These are phyloP conservation scores for Ananas comosus DNA, from an alignment of 176 grass and related monocot species.

Conservation along the genomic window DNA sequence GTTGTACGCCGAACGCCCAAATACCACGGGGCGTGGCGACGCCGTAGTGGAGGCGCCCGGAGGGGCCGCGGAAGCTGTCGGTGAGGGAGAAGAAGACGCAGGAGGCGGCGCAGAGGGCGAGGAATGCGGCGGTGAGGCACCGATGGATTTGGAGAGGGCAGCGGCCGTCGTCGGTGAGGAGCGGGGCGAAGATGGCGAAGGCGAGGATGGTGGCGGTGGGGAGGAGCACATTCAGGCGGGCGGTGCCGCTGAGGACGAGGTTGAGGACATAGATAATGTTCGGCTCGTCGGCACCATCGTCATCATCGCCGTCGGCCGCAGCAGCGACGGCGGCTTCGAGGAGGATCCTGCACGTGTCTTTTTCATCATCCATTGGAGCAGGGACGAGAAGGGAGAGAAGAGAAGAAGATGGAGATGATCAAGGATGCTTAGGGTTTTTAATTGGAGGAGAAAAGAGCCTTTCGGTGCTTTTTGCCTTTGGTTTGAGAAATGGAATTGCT, in stretches of 20 bases:
- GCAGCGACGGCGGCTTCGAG: slow-evolving; percentile 19
- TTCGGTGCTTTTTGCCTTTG: slow-evolving; percentile 14
- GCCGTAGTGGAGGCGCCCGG: slow-evolving; percentile 57
- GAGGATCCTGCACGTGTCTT: slow-evolving; percentile 59
- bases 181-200: slow-evolving; percentile 78
- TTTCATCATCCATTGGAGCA: slow-evolving; percentile 29
- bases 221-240: slow-evolving; percentile 82
- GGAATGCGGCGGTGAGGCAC: slow-evolving; percentile 35
- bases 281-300: slow-evolving; percentile 29
- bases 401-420: not conserved
- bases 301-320: not conserved
- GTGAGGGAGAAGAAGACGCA: slow-evolving; percentile 95
- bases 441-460: slow-evolving; percentile 13
- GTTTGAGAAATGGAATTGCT: slow-evolving; percentile 33
- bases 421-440: not conserved
- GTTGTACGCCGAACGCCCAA: slow-evolving; percentile 45
- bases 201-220: slow-evolving; percentile 81
- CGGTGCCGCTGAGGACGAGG: slow-evolving; percentile 69
- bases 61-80: slow-evolving; percentile 67
- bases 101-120: slow-evolving; percentile 48
- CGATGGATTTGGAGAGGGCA: slow-evolving; percentile 34
- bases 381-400: not conserved
- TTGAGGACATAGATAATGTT: slow-evolving; percentile 62
- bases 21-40: slow-evolving; percentile 48
- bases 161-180: slow-evolving; percentile 68